Evolutionary conservation across 495 filamentous ascomycete genomes (phyloP).

Genomic region (Penicillium odoratum): DNA sequence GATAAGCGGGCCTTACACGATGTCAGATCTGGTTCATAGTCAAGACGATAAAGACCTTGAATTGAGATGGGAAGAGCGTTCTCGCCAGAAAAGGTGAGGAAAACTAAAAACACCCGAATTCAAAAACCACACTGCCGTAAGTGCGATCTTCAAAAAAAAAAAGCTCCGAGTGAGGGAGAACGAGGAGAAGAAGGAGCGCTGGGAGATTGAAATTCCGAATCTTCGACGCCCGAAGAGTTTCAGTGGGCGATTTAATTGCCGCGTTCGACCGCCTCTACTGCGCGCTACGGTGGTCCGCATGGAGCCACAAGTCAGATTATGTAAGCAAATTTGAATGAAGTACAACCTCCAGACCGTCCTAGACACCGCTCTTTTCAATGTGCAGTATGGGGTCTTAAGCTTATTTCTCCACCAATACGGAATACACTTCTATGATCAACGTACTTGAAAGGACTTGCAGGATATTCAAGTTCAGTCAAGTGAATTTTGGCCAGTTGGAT

Average conservation of each 20-base stretch:
- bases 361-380: no score
- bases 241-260: constrained; percentile 29
- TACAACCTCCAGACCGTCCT: no score
- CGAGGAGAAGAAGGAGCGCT: constrained; percentile 23
- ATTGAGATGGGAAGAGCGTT: constrained; percentile 13
- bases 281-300: background rate
- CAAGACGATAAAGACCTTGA: constrained; percentile 20
- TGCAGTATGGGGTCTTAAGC: no score
- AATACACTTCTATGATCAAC: no score
- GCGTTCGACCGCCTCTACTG: constrained; percentile 24
- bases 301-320: no score
- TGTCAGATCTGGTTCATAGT: constrained; percentile 35
- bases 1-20: constrained; percentile 25
- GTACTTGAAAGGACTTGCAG: no score
- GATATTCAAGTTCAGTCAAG: no score
- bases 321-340: no score
- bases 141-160: background rate
- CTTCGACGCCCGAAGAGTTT: constrained; percentile 28
- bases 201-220: constrained; percentile 19
- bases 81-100: background rate
- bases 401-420: no score
- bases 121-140: background rate
- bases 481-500: no score
- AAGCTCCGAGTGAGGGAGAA: background rate
- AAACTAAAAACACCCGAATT: background rate